Evolutionary conservation across 352 stramenopile genomes (phyloP), one percentile per base, ranked within the genome.

Genomic region (Globisporangium iwayamae): DNA sequence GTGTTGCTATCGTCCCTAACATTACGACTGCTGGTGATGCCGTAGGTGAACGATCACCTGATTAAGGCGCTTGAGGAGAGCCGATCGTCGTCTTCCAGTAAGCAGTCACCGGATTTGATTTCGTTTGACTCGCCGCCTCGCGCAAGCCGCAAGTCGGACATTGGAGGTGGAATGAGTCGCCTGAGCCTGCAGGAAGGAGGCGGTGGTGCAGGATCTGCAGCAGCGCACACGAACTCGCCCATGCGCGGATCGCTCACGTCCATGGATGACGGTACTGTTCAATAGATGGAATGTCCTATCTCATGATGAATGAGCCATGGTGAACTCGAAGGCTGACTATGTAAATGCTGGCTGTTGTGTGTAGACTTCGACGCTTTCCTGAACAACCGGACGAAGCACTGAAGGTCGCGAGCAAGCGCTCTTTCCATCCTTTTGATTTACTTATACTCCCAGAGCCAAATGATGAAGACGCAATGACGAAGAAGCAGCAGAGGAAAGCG

Each of bases 11-110:
- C 3, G 43, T 11, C 3, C 43, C 8, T 14, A 4, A 47, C n/a
- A 25, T 30, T 36, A 36, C 32, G 32, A 36, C 4, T 41, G 36
- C 36, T 9, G 47, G 46, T 14, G 38, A 14, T 67, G 56, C 45
- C 8, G 3, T 55, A 93, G 85, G 82, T 91, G 22, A 94, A 94
- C 60, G 85, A 94, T 65, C 74, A 83, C 67, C 71, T 94, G 66
- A 90, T 93, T 70, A 89, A 89, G 59, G 84, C 70, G 2, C 61
- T 94, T 30, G 82, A 92, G 28, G 85, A 91, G 66, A 81, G 72
- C 50, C 73, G 50, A 32, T 65, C 77, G 30, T 62, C 54, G 4
- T 68, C 72, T 50, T 60, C 56, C 20, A 60, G 43, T 13, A 25
- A 41, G 22, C 50, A 57, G 30, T 69, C 67, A 14, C 66, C 71